A percentile compares a stretch with the other conserved stretches of the same genome.
Evolutionary conservation across 2,329 filamentous ascomycete species (phyloP).

Genomic region (Helminthosporium solani): DNA sequence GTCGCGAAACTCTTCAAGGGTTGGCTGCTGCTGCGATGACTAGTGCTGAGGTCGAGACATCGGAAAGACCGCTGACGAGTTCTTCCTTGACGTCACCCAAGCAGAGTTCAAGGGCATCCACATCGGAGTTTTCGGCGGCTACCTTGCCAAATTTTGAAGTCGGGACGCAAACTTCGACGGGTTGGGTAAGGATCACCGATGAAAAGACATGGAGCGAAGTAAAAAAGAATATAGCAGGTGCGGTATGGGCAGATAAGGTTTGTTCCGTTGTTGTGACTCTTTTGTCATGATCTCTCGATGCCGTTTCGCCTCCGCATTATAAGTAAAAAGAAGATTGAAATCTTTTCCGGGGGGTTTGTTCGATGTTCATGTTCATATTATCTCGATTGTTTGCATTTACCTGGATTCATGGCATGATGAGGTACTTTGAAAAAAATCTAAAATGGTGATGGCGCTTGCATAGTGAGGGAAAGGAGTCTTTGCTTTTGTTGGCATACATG

Average conservation of each 20-base stretch:
- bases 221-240: constrained; percentile 26
- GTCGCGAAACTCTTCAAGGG: constrained; percentile 27
- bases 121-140: not conserved
- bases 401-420: not conserved
- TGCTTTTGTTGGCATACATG: not conserved
- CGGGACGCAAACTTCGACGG: constrained; percentile 24
- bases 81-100: not conserved
- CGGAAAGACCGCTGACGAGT: not conserved
- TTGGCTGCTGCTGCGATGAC: constrained; percentile 32
- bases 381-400: not conserved
- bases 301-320: not conserved
- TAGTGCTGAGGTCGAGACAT: not conserved
- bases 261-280: constrained; percentile 33
- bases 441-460: not conserved
- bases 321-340: not conserved
- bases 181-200: constrained; percentile 22
- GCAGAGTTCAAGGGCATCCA: not conserved
- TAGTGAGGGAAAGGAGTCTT: not conserved
- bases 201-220: constrained; percentile 29
- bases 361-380: not conserved
- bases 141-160: constrained; percentile 19
- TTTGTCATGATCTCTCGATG: constrained; percentile 6
- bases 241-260: constrained; percentile 35
- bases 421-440: not conserved
- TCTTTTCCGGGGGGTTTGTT: not conserved